Conservation (phyloP, 768 basidiomycete genomes). For the Panaeolus papilionaceus region DNA sequence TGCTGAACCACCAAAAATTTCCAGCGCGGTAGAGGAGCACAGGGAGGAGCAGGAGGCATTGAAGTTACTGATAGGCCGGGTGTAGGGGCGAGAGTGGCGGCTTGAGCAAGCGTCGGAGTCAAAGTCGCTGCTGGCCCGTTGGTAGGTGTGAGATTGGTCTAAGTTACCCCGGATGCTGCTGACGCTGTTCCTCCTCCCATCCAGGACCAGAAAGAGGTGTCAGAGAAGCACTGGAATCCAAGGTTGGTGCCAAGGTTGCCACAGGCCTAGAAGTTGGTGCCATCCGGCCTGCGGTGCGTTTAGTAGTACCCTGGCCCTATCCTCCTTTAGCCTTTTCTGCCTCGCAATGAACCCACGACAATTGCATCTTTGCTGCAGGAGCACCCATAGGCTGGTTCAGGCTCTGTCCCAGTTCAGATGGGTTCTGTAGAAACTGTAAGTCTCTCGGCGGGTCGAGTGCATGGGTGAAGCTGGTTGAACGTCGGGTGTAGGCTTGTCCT, state of each 20-base stretch:
- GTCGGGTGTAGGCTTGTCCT: neutral
- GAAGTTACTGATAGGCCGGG: neutral
- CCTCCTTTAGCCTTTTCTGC: slow-evolving; percentile 58
- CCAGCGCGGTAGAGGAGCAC: too few species aligned
- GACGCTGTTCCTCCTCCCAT: too few species aligned
- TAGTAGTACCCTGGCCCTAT: slow-evolving; percentile 31
- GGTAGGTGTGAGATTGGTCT: neutral
- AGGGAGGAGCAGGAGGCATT: neutral
- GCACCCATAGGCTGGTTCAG: neutral
- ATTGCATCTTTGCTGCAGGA: slow-evolving; percentile 51
- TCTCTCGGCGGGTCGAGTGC: too few species aligned
- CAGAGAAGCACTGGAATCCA: neutral
- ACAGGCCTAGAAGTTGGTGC: slow-evolving; percentile 15
- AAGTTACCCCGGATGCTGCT: neutral
- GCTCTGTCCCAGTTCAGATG: neutral
- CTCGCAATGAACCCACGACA: slow-evolving; percentile 63
- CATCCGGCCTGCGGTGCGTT: neutral
- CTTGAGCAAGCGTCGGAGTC: neutral
- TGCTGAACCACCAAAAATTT: neutral
- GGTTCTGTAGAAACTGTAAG: neutral
- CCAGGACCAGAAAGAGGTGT: neutral
- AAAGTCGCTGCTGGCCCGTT: neutral
- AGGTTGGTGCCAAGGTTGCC: neutral
- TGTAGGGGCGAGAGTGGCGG: neutral
- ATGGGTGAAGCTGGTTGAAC: neutral